phyloP scores from a whole-genome alignment of 2,329 filamentous ascomycete species.

The Epicoccum sorghinum region DNA sequence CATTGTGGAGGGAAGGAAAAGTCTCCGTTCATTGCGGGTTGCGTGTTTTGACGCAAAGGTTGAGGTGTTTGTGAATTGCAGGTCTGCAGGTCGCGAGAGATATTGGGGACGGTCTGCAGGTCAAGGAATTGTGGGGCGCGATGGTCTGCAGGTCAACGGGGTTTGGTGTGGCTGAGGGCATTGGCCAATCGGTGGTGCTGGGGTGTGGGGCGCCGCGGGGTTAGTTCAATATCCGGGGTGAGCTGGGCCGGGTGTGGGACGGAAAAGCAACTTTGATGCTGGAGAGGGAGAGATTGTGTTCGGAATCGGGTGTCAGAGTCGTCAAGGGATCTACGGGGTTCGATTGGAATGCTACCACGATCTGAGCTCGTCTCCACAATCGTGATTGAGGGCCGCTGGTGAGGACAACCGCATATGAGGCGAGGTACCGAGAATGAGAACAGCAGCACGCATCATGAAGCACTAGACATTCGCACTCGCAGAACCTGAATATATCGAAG shows the following conservation, averaged over 20 bases:
- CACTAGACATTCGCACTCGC: too few relatives aligned
- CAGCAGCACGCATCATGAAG: too few relatives aligned
- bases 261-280: too few relatives aligned
- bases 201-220: not conserved
- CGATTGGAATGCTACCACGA: too few relatives aligned
- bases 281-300: too few relatives aligned
- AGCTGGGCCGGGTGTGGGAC: not conserved
- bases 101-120: conserved; percentile 6
- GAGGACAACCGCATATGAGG: too few relatives aligned
- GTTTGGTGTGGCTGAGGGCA: not conserved
- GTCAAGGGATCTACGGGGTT: too few relatives aligned
- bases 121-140: not conserved
- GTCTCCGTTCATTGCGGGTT: not conserved
- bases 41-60: not conserved
- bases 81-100: not conserved
- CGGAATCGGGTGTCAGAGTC: too few relatives aligned
- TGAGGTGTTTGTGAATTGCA: not conserved
- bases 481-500: too few relatives aligned
- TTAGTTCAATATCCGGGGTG: not conserved
- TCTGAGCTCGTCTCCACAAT: too few relatives aligned
- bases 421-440: too few relatives aligned
- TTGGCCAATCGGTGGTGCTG: conserved; percentile 1
- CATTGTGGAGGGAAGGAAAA: not conserved
- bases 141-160: conserved; percentile 12
- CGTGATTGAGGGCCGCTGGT: too few relatives aligned